Conservation (phyloP, 2,329 filamentous ascomycete species). For the Arachnomyces sp. region DNA sequence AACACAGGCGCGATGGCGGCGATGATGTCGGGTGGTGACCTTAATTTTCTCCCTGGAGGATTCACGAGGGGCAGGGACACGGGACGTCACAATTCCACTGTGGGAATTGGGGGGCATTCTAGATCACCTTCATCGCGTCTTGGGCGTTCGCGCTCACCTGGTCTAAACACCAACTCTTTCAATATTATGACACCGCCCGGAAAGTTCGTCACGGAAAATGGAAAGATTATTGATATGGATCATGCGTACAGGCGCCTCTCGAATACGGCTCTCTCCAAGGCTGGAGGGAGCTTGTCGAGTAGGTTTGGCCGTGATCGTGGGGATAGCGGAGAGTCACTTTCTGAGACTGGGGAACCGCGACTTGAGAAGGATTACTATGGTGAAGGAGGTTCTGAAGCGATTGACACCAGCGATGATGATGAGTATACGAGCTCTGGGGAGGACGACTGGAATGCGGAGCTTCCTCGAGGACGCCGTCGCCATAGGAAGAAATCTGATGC, state of each 20-base stretch:
- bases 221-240: constrained; percentile 58
- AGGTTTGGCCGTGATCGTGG: constrained; percentile 16
- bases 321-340: constrained; percentile 31
- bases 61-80: constrained; percentile 29
- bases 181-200: constrained; percentile 32
- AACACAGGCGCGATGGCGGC: constrained; percentile 40
- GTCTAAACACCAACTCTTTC: constrained; percentile 44
- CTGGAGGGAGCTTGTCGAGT: constrained; percentile 54
- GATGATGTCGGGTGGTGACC: constrained; percentile 35
- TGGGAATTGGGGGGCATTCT: constrained; percentile 32
- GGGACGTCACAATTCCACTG: constrained; percentile 33
- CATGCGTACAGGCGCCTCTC: constrained; percentile 65
- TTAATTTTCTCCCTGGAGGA: constrained; percentile 24
- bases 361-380: constrained; percentile 65
- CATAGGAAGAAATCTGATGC: constrained; percentile 20
- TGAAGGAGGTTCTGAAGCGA: constrained; percentile 45
- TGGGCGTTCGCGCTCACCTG: constrained; percentile 28
- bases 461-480: constrained; percentile 32
- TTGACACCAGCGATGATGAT: constrained; percentile 62
- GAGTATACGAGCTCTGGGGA: constrained; percentile 33
- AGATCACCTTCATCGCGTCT: constrained; percentile 21
- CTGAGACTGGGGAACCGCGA: constrained; percentile 46
- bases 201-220: constrained; percentile 52
- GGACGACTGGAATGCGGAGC: constrained; percentile 36
- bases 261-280: constrained; percentile 60